Evolutionary conservation across 1,284 basidiomycete species (phyloP).

Genomic region (Cutaneotrichosporon sp.): DNA sequence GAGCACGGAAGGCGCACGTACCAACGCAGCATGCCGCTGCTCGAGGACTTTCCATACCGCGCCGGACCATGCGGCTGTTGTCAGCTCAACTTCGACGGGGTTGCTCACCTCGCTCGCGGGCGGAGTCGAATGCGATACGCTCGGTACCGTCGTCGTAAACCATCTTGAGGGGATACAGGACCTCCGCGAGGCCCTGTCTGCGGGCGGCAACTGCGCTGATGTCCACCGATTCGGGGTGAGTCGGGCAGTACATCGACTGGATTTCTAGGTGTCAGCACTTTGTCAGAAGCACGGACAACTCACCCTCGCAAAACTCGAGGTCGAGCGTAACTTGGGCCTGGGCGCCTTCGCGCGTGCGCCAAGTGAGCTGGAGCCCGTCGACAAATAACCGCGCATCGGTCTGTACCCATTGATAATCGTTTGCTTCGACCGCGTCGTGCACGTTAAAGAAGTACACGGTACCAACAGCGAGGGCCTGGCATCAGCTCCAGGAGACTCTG

Average conservation of each 20-base stretch:
- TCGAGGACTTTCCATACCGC: conserved; percentile 37
- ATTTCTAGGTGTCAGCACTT: conserved; percentile 55
- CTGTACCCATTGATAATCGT: conserved; percentile 74
- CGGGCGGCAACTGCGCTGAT: conserved; percentile 74
- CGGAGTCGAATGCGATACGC: conserved; percentile 72
- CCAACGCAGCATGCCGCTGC: conserved; percentile 15
- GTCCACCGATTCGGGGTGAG: conserved; percentile 71
- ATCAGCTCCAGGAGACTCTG: neutral
- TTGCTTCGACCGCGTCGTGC: conserved; percentile 55
- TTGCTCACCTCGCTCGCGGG: conserved; percentile 58
- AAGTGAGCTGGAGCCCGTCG: conserved; percentile 70
- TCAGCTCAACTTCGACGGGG: neutral
- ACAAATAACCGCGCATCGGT: conserved; percentile 77
- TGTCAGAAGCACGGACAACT: conserved; percentile 3
- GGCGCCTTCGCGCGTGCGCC: conserved; percentile 71
- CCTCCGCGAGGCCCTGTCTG: conserved; percentile 60
- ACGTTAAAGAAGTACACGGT: conserved; percentile 84
- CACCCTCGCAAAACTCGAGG: conserved; percentile 63
- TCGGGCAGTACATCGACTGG: conserved; percentile 68
- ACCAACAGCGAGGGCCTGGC: conserved; percentile 72
- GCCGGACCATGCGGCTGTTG: neutral
- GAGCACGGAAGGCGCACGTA: conserved; percentile 19
- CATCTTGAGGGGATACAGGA: conserved; percentile 78
- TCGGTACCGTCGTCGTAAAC: conserved; percentile 81
- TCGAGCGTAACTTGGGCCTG: conserved; percentile 75